Evolutionary conservation across 371 early-diverging fungal genomes (phyloP), one percentile per base, ranked within the genome.

Genomic region (Mortierella polycephala): DNA sequence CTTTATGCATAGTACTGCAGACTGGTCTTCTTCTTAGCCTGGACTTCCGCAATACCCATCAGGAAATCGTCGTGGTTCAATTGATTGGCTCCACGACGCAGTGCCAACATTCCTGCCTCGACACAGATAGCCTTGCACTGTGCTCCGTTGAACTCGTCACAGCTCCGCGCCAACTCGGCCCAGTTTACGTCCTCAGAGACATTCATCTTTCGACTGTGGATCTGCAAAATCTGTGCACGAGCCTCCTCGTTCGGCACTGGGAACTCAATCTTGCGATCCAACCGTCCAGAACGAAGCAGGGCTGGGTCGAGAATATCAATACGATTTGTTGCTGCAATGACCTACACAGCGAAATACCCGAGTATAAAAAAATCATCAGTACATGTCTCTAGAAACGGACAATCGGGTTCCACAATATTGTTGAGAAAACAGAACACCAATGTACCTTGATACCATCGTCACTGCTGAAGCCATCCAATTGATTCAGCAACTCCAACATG

Each of bases 301-400:
- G 99, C 99, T 51, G 99, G 99, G 84, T 99, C 99, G 49, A 99
- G 85, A 81, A 98, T 99, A 89, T 99, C 99, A 56, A 99, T 97
- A 82, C 99, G 96, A 85, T 99, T 99, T 46, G 99, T 99, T 30
- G 99, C 99, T n/a, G 99, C 99, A 89, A 99, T 99, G 21, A 99
- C 92, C 91, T 92, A 65, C 14, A 46, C n/a, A 46, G 37, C 41
- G 18, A 42, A 44, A 30, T 30, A 30, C 30, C 30, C 30, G 30
- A 30, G 30, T 18, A 18, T 21, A 42, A 50, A 45, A 18, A 52
- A 4, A 30, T 30, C 30, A 30, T 30, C 30, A 30, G 30, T 30
- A 30, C 30, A 30, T 30, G 30, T 30, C 30, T 30, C 4, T 30
- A 30, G 4, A 30, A 30, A 30, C 30, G 30, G 30, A 4, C 30